These are phyloP conservation scores for Trichomonas vaginalis DNA, from an alignment of 208 protist species.

Conservation along the genomic window DNA sequence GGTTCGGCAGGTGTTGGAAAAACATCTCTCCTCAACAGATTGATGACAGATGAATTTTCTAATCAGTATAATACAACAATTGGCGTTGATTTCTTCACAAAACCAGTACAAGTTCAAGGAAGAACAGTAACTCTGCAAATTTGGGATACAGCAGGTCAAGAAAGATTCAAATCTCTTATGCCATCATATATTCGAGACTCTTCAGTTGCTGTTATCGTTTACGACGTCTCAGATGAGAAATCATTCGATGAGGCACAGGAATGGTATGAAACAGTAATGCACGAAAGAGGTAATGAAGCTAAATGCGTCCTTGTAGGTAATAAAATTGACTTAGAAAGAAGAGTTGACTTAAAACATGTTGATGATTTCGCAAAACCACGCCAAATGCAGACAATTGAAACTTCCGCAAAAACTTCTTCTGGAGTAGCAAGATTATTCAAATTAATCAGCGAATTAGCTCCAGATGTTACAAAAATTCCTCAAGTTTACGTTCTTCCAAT, in stretches of 20 bases:
- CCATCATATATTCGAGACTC: slow-evolving; percentile 81
- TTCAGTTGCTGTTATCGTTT: slow-evolving; percentile 61
- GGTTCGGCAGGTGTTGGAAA: neutral
- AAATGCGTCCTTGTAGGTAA: neutral
- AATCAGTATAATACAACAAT: slow-evolving; percentile 70
- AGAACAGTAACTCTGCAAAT: slow-evolving; percentile 71
- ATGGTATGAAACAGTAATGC: neutral
- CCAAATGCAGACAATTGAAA: neutral
- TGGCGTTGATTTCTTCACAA: slow-evolving; percentile 93
- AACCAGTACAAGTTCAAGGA: slow-evolving; percentile 85
- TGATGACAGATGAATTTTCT: slow-evolving; percentile 75
- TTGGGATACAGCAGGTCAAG: slow-evolving; percentile 65
- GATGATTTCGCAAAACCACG: neutral
- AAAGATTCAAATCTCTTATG: slow-evolving; percentile 74
- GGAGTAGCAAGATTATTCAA: neutral
- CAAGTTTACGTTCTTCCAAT: neutral
- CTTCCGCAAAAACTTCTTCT: neutral
- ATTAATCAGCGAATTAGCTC: neutral
- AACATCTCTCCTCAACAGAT: neutral
- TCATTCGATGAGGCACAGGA: neutral
- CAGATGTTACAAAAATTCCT: neutral
- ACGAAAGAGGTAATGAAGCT: neutral
- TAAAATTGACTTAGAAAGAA: neutral
- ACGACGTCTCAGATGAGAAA: neutral
- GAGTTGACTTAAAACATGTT: neutral